Conservation (phyloP, 1,284 basidiomycete species). For the Caloboletus firmus region DNA sequence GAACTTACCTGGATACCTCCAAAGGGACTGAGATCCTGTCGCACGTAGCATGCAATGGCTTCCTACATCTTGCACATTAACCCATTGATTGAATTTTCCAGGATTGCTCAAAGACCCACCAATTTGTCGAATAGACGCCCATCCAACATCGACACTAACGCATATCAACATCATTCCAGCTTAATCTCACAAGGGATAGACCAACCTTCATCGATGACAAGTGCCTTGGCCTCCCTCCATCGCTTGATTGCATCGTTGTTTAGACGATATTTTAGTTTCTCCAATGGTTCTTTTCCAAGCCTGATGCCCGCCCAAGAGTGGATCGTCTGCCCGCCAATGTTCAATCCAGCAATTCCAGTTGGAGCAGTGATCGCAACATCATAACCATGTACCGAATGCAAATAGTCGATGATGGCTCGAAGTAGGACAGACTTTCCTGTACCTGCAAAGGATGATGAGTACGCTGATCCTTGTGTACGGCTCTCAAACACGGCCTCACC, state of each 20-base stretch:
- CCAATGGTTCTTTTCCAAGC: constrained; percentile 54
- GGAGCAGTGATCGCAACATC: constrained; percentile 74
- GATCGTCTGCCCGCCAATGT: constrained; percentile 76
- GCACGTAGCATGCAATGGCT: constrained; percentile 49
- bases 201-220: constrained; percentile 74
- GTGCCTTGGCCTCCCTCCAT: constrained; percentile 53
- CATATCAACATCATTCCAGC: background rate
- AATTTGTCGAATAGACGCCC: constrained; percentile 68
- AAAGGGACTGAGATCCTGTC: constrained; percentile 54
- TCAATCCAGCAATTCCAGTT: constrained; percentile 79
- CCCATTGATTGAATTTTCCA: background rate
- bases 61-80: constrained; percentile 21
- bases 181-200: constrained; percentile 1
- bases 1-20: constrained; percentile 68
- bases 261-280: constrained; percentile 52
- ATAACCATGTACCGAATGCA: constrained; percentile 44
- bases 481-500: constrained; percentile 40
- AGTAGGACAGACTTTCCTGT: constrained; percentile 82
- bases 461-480: background rate
- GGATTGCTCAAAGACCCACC: constrained; percentile 32
- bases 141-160: constrained; percentile 58
- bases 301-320: constrained; percentile 78
- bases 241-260: constrained; percentile 41
- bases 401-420: constrained; percentile 64
- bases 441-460: constrained; percentile 42